Base-by-base conservation (phyloP, 1,139 yeast genomes). In the Candida neerlandica region DNA sequence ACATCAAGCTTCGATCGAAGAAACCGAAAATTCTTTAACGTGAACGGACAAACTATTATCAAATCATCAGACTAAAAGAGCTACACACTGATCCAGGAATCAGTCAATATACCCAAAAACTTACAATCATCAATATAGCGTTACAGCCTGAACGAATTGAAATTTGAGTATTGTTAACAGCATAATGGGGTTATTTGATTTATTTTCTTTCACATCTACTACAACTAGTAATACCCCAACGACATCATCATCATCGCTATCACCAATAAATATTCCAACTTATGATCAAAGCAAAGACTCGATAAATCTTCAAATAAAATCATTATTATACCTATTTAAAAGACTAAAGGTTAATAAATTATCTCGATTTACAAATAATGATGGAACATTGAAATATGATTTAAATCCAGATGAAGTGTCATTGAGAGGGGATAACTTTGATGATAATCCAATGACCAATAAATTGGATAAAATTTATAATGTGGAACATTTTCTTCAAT, bases 401-500 rank as follows among this genome's bases (percentile, higher is more conserved):
- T 7, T 6, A 23, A 23, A 7, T 23, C 9, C 27, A 10, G 9
- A 5, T 10, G 27, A 10, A 10, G 27, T 7, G 27, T 23, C 27
- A 7, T 23, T 6, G 9, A 44, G 45, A 10, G 53, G 46, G 10
- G 18, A 44, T 7, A 16, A 32, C 1, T 12, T 10, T 6, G 29
- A 37, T n/a, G 34, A 9, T 27, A 40, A 49, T 19, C 49, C 52
- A 15, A 37, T 48, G 5, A 55, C 49, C 47, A 55, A 51, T 48
- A 77, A 78, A 55, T 67, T 84, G 41, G 91, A 85, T 59, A 58
- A 66, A 16, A 69, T 80, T 55, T 85, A 84, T 58, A 81, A 82
- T 61, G 63, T 75, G 42, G 50, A 58, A 0, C 73, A 65, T 42
- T 81, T 85, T 57, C 71, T 73, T 44, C 57, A 62, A n/a, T 56